A percentile compares a stretch with the other conserved stretches of the same genome.
Evolutionary conservation across 2,329 filamentous ascomycete genomes (phyloP).

Genomic region (Colletotrichum melonis): DNA sequence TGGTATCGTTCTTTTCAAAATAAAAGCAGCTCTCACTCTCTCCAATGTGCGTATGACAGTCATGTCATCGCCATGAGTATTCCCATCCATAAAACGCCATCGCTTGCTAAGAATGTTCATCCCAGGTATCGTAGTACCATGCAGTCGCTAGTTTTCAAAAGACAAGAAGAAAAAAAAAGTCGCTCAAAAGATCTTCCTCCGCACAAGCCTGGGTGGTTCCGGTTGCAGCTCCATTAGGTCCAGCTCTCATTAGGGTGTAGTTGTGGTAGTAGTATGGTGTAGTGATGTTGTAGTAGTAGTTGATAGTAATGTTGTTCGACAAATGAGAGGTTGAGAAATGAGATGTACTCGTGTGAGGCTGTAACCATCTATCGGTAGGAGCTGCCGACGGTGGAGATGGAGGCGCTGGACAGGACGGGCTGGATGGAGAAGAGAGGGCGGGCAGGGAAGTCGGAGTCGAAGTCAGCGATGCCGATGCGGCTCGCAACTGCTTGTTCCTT

Average conservation of each 20-base stretch:
- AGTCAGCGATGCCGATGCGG: slow-evolving; percentile 58
- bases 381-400: slow-evolving; percentile 30
- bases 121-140: slow-evolving; percentile 24
- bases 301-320: background rate
- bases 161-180: background rate
- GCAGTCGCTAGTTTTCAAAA: slow-evolving; percentile 1
- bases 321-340: background rate
- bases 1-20: slow-evolving; percentile 18
- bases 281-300: background rate
- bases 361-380: slow-evolving; percentile 13
- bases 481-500: slow-evolving; percentile 64
- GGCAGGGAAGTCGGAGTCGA: slow-evolving; percentile 28
- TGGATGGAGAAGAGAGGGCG: slow-evolving; percentile 29
- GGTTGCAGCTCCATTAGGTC: slow-evolving; percentile 22
- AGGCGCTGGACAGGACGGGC: slow-evolving; percentile 26
- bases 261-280: background rate
- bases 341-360: background rate
- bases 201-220: slow-evolving; percentile 20
- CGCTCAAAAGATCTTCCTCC: background rate
- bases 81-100: slow-evolving; percentile 24
- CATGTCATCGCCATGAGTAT: slow-evolving; percentile 10
- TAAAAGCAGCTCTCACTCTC: background rate
- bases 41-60: background rate
- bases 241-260: slow-evolving; percentile 12
- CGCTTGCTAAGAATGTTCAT: slow-evolving; percentile 17